Evolutionary conservation across 345 rosid species (phyloP).

Genomic region (Balakata baccata): DNA sequence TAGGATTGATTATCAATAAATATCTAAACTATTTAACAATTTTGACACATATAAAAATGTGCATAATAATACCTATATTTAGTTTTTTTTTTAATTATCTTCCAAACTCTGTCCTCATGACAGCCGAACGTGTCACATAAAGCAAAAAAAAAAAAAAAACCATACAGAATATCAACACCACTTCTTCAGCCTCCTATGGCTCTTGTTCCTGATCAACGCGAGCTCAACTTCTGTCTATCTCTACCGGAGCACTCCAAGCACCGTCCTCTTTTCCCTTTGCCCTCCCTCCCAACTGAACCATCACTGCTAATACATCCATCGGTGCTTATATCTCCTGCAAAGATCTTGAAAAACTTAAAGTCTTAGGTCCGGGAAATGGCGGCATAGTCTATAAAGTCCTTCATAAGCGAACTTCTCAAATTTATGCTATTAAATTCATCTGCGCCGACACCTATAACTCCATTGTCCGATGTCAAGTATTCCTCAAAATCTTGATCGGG

Average conservation of each 20-base stretch:
- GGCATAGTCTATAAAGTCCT: constrained; percentile 74
- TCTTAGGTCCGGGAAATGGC: constrained; percentile 82
- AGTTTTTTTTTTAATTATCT: too few species aligned
- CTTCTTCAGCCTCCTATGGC: constrained; percentile 39
- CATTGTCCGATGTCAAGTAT: constrained; percentile 51
- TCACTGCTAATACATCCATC: constrained; percentile 15
- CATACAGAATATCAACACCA: background rate
- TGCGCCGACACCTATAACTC: constrained; percentile 53
- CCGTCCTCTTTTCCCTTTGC: constrained; percentile 47
- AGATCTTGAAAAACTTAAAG: constrained; percentile 66
- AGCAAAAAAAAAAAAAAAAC: too few species aligned
- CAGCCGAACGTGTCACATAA: too few species aligned
- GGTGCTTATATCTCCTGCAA: constrained; percentile 16
- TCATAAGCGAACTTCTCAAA: constrained; percentile 49
- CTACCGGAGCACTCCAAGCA: constrained; percentile 48
- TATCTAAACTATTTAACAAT: too few species aligned
- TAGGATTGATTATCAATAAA: too few species aligned
- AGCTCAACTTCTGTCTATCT: constrained; percentile 74
- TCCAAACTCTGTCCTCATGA: too few species aligned
- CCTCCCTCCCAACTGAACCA: constrained; percentile 37
- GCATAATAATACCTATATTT: too few species aligned
- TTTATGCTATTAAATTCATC: constrained; percentile 67
- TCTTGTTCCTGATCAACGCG: constrained; percentile 67
- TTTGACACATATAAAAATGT: too few species aligned
- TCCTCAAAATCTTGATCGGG: constrained; percentile 52